Evolutionary conservation across 129 eudicot genomes (phyloP), one percentile per base, ranked within the genome.

Genomic region (Flaveria robusta): DNA sequence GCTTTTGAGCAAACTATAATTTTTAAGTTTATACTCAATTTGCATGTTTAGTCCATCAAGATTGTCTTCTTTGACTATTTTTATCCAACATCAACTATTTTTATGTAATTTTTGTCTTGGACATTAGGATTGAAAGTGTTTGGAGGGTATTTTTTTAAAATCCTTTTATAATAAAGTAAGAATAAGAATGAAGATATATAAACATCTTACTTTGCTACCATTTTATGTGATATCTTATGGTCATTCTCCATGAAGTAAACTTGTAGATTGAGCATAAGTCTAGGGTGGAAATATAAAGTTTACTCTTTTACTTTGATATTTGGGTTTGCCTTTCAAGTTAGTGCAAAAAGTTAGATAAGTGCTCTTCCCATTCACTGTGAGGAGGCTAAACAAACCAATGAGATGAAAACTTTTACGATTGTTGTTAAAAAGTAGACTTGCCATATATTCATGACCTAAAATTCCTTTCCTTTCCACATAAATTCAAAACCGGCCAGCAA

Each of bases 251-350:
- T 66, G 43, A 52, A 43, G 42, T 73, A 54, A 52, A 73, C 49
- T 14, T 47, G 74, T 54, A 47, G 15, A 34, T 24, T 12, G 60
- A 14, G 67, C 52, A 39, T 2, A 55, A 73, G 63, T 72, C 31
- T 13, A 66, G 52, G 51, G 79, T 31, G 13, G 15, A 26, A 52
- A 66, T 10, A 27, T 29, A 23, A 41, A 66, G 19, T 46, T 74
- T 67, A 55, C 26, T 66, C 4, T 9, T 43, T 54, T 27, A 81
- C 76, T 80, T 73, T 87, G 91, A 87, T 84, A 84, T 66, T 63
- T 82, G 49, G 78, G 74, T 80, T 79, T 71, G 87, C 91, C 81
- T 87, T 87, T 87, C 91, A 84, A 26, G 72, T 78, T 82, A 41
- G 80, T 80, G 77, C 76, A 26, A 82, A 84, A 39, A 14, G 55